These are phyloP conservation scores for Thalia dealbata DNA, from an alignment of 176 grass and related monocot genomes.

Conservation along the genomic window DNA sequence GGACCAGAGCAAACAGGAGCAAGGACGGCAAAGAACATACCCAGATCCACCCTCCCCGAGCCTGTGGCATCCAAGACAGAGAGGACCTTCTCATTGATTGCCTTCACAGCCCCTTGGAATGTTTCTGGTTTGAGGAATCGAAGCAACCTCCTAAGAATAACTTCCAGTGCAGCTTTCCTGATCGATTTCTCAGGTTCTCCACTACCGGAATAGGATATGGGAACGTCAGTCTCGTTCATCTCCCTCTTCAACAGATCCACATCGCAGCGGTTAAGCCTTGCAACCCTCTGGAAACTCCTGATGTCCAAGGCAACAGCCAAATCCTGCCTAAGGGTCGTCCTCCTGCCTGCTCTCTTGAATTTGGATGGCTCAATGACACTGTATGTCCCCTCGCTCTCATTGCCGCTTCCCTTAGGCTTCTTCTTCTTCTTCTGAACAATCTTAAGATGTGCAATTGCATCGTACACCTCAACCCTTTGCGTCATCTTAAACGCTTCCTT, in stretches of 20 bases:
- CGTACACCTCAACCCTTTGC: conserved; percentile 88
- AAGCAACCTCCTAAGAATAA: conserved; percentile 75
- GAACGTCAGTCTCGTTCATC: conserved; percentile 89
- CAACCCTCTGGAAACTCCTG: conserved; percentile 71
- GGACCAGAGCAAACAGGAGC: conserved; percentile 73
- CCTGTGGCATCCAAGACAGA: conserved; percentile 71
- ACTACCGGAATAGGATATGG: conserved; percentile 77
- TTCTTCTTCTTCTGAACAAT: conserved; percentile 87
- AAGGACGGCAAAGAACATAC: conserved; percentile 89
- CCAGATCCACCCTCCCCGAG: conserved; percentile 79
- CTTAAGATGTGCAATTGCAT: conserved; percentile 95
- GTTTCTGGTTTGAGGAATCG: conserved; percentile 83
- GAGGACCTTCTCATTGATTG: conserved; percentile 83
- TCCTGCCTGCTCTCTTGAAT: conserved; percentile 66
- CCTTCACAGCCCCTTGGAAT: conserved; percentile 82
- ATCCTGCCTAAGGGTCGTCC: conserved; percentile 68
- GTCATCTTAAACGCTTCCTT: conserved; percentile 99
- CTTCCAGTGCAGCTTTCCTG: conserved; percentile 77
- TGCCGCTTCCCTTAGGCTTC: conserved; percentile 39
- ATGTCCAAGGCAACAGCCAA: conserved; percentile 93
- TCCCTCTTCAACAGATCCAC: conserved; percentile 67
- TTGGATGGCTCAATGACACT: conserved; percentile 84
- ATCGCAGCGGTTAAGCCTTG: conserved; percentile 59
- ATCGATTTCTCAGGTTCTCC: conserved; percentile 81
- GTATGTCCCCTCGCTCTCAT: conserved; percentile 47